These are phyloP conservation scores for Corylus avellana DNA, from an alignment of 306 rosid species.

Conservation along the genomic window DNA sequence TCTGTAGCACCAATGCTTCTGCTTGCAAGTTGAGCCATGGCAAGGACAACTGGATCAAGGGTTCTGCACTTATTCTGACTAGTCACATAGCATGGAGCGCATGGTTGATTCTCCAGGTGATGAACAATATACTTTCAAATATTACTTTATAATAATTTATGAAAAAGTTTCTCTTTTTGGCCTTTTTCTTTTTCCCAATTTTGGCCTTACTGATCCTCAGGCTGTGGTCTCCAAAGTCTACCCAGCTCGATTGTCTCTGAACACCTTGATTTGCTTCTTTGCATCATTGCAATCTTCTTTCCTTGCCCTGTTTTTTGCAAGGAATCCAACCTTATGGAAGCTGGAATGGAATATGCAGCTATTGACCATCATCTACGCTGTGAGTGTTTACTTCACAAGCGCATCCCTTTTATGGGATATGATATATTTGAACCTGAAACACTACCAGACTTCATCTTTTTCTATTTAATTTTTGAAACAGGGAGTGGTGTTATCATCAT, in stretches of 20 bases:
- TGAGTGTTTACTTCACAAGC: slow-evolving; percentile 20
- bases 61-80: slow-evolving; percentile 36
- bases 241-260: slow-evolving; percentile 31
- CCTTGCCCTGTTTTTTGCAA: slow-evolving; percentile 31
- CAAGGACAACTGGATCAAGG: slow-evolving; percentile 41
- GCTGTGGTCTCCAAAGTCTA: slow-evolving; percentile 31
- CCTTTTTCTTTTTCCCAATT: neutral
- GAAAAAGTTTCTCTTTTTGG: neutral
- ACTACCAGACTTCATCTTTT: neutral
- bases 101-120: slow-evolving; percentile 50
- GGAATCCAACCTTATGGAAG: slow-evolving; percentile 33
- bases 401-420: neutral
- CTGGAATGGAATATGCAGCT: slow-evolving; percentile 38
- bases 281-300: slow-evolving; percentile 37
- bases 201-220: slow-evolving; percentile 11
- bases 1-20: neutral
- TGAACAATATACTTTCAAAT: neutral
- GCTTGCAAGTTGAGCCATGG: neutral
- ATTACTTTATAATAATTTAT: neutral
- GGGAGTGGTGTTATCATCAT: slow-evolving; percentile 35
- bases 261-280: slow-evolving; percentile 36
- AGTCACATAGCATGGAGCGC: slow-evolving; percentile 34
- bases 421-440: neutral
- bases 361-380: slow-evolving; percentile 36
- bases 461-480: neutral